Conservation (phyloP, 2,329 filamentous ascomycete genomes). For the Eutypa lata region DNA sequence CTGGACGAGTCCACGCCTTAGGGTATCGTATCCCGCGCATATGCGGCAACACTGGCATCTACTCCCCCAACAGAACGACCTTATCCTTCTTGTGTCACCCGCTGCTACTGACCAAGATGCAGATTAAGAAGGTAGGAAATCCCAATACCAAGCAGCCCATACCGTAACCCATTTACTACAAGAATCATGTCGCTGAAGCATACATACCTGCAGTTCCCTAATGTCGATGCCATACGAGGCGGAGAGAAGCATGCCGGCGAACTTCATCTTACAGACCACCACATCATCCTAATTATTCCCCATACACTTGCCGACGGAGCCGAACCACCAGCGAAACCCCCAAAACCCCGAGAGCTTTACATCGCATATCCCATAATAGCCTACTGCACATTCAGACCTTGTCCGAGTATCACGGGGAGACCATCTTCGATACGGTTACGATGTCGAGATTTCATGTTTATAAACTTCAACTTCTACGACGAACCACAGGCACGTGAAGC, state of each 20-base stretch:
- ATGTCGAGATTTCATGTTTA: conserved; percentile 89
- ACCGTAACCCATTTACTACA: neutral
- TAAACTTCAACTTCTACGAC: conserved; percentile 82
- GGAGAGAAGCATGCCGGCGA: conserved; percentile 56
- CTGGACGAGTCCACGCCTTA: neutral
- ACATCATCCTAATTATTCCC: conserved; percentile 42
- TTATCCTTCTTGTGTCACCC: neutral
- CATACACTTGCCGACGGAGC: conserved; percentile 16
- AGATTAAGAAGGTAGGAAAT: conserved; percentile 25
- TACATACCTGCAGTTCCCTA: conserved; percentile 47
- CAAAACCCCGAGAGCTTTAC: conserved; percentile 68
- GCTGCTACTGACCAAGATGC: conserved; percentile 18
- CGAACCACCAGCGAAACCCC: conserved; percentile 16
- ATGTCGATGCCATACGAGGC: conserved; percentile 58
- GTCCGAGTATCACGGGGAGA: conserved; percentile 65
- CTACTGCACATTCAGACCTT: conserved; percentile 73
- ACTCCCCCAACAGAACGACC: neutral
- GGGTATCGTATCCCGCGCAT: neutral
- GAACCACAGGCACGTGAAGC: conserved; percentile 75
- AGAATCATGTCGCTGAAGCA: conserved; percentile 10
- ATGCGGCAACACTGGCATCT: neutral
- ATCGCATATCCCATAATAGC: conserved; percentile 92
- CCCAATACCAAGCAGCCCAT: neutral
- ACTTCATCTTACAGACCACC: conserved; percentile 61
- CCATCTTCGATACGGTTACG: conserved; percentile 81